Evolutionary conservation across 352 stramenopile species (phyloP), one percentile per base, ranked within the genome.

Genomic region (Phytopythium cucurbitacearum): DNA sequence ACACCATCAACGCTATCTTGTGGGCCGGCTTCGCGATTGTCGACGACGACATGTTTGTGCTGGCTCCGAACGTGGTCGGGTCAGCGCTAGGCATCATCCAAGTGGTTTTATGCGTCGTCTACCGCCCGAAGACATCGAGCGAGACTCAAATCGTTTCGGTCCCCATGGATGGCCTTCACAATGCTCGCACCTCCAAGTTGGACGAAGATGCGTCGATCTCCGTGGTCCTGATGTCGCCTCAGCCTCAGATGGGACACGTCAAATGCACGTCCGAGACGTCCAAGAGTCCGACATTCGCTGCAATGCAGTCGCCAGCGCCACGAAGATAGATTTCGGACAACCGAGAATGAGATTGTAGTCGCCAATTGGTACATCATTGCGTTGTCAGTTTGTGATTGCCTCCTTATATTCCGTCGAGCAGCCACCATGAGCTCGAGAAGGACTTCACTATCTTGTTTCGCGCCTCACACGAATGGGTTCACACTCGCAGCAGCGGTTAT

Each of bases 21-120:
- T 85, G 71, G 71, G 56, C 55, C 4, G 36, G 67, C 8, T 85
- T 82, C 50, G 59, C 64, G n/a, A 53, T 57, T 10, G 43, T 80
- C 28, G 46, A 67, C 9, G 15, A 56, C 40, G 60, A 81, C 34
- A 46, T 53, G 21, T 58, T 81, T 21, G 39, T 83, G 3, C 33
- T 80, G 13, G 48, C 65, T 0, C 73, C 73, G 2, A 74, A 62
- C 4, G 46, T 59, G 13, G 40, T 71, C 2, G 69, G 62, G 32
- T 28, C 67, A 6, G 40, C 44, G 11, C 49, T 76, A 6, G 56
- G 64, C 5, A 11, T 43, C 8, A 56, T 32, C 6, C 60, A 64
- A 13, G 32, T 67, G 13, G 12, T 57, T 5, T 16, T 60, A 16
- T 64, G 51, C 3, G 53, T 47, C 57, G 51, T 64, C 13, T 68